phyloP scores from a whole-genome alignment of 225 moss, liverwort and hornwort genomes.

The Pseudoscleropodium purum region DNA sequence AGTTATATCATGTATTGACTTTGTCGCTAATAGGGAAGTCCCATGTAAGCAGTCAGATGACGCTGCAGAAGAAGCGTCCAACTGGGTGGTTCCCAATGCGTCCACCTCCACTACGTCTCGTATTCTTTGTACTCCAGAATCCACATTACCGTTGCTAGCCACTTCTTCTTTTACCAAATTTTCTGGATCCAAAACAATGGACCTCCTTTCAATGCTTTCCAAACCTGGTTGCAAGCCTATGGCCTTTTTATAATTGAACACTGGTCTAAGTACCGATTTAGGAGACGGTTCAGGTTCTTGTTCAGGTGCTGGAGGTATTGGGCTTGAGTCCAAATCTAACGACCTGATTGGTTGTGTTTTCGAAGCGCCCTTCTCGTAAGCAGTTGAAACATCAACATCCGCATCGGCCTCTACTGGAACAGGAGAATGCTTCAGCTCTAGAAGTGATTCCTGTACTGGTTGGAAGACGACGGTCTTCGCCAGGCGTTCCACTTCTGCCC shows the following conservation, averaged over 20 bases:
- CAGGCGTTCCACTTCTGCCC: slow-evolving; percentile 5
- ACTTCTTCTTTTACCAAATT: neutral
- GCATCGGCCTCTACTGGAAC: neutral
- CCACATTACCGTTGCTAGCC: neutral
- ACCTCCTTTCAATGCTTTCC: neutral
- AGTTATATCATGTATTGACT: neutral
- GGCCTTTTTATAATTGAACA: neutral
- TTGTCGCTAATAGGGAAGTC: neutral
- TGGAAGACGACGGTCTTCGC: slow-evolving; percentile 17
- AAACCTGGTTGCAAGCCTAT: neutral
- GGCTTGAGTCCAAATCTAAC: neutral
- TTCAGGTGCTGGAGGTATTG: neutral
- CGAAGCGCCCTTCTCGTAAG: neutral
- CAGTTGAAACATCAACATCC: slow-evolving; percentile 7
- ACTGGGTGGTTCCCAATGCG: neutral
- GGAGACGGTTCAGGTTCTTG: neutral
- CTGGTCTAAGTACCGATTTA: neutral
- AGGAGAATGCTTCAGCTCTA: neutral
- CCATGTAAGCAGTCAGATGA: neutral
- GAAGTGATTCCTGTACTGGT: slow-evolving; percentile 1
- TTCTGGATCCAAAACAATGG: neutral
- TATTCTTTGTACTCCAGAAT: neutral
- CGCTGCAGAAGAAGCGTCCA: neutral
- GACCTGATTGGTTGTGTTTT: neutral
- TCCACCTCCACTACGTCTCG: neutral